Percentiles rank a stretch among this genome's conserved stretches.
These are phyloP conservation scores for Dothideomycetidae sp. DNA, from an alignment of 2,329 filamentous ascomycete genomes.

Conservation along the genomic window DNA sequence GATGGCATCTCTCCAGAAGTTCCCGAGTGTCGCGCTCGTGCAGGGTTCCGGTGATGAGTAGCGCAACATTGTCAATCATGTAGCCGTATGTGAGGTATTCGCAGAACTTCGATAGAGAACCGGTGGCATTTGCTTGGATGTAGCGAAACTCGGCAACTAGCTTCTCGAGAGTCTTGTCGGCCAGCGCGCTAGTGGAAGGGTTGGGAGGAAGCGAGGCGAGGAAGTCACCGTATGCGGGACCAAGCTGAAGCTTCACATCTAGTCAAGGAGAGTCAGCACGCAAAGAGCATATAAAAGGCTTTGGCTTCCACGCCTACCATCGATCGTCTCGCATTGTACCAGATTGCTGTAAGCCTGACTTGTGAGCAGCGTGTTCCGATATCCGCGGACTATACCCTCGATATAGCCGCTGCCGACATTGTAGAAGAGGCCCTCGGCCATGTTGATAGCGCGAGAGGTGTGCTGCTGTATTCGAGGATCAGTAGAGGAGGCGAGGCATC, in stretches of 20 bases:
- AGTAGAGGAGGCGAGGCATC: neutral
- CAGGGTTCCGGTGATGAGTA: slow-evolving; percentile 92
- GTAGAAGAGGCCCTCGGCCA: slow-evolving; percentile 30
- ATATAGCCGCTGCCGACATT: slow-evolving; percentile 58
- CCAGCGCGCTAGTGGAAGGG: slow-evolving; percentile 88
- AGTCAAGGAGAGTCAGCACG: too few relatives aligned
- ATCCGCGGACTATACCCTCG: slow-evolving; percentile 93
- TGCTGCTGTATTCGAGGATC: too few relatives aligned
- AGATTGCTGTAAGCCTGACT: slow-evolving; percentile 86
- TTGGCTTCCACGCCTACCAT: slow-evolving; percentile 50
- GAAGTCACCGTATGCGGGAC: slow-evolving; percentile 93
- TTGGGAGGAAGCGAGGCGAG: slow-evolving; percentile 87
- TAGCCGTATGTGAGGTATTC: slow-evolving; percentile 98
- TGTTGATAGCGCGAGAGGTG: slow-evolving; percentile 16
- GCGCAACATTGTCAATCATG: slow-evolving; percentile 99
- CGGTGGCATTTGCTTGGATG: slow-evolving; percentile 82
- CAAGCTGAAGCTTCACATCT: slow-evolving; percentile 98
- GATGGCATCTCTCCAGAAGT: slow-evolving; percentile 87
- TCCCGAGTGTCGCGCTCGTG: slow-evolving; percentile 96
- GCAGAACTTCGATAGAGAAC: slow-evolving; percentile 86
- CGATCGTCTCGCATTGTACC: slow-evolving; percentile 94
- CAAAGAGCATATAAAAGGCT: too few relatives aligned
- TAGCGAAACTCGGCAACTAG: slow-evolving; percentile 96
- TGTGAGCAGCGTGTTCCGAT: slow-evolving; percentile 85
- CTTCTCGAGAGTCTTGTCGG: slow-evolving; percentile 93